phyloP scores from a whole-genome alignment of 306 rosid genomes.

The Pueraria montana region DNA sequence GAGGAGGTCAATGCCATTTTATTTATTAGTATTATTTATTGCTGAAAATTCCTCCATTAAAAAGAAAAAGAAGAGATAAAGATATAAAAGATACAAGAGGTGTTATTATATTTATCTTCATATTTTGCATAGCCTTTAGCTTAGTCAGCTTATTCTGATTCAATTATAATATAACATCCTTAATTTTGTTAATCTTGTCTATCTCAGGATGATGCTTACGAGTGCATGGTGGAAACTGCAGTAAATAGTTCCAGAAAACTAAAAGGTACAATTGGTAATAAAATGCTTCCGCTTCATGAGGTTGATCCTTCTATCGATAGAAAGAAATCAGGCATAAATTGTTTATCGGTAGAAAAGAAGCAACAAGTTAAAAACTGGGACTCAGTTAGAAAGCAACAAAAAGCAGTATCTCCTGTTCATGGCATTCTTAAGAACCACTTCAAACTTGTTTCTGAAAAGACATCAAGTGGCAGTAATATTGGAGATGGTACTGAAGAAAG shows the following conservation, averaged over 20 bases:
- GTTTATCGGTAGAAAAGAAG: slow-evolving; percentile 58
- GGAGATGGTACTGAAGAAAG: slow-evolving; percentile 54
- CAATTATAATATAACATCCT: slow-evolving; percentile 3
- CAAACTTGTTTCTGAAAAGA: slow-evolving; percentile 56
- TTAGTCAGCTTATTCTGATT: slow-evolving; percentile 34
- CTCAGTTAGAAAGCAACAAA: slow-evolving; percentile 52
- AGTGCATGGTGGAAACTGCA: slow-evolving; percentile 56
- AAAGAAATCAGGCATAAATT: slow-evolving; percentile 61
- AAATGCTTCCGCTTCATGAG: slow-evolving; percentile 54
- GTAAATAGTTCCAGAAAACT: slow-evolving; percentile 59
- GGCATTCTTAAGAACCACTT: slow-evolving; percentile 69
- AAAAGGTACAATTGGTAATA: slow-evolving; percentile 46
- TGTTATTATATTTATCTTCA: slow-evolving; percentile 29
- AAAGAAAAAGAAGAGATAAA: neutral
- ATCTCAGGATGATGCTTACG: slow-evolving; percentile 63
- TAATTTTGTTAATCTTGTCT: slow-evolving; percentile 52
- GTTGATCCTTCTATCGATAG: slow-evolving; percentile 49
- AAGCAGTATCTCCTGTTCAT: slow-evolving; percentile 54
- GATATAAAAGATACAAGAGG: slow-evolving; percentile 11
- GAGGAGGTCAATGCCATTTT: neutral
- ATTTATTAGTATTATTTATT: neutral
- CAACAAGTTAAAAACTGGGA: slow-evolving; percentile 50
- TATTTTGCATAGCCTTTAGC: slow-evolving; percentile 2
- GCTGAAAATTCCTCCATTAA: slow-evolving; percentile 22
- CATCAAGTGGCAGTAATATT: slow-evolving; percentile 51